These are phyloP conservation scores for Pseudodiploospora longispora DNA, from an alignment of 2,329 filamentous ascomycete genomes.

Conservation along the genomic window DNA sequence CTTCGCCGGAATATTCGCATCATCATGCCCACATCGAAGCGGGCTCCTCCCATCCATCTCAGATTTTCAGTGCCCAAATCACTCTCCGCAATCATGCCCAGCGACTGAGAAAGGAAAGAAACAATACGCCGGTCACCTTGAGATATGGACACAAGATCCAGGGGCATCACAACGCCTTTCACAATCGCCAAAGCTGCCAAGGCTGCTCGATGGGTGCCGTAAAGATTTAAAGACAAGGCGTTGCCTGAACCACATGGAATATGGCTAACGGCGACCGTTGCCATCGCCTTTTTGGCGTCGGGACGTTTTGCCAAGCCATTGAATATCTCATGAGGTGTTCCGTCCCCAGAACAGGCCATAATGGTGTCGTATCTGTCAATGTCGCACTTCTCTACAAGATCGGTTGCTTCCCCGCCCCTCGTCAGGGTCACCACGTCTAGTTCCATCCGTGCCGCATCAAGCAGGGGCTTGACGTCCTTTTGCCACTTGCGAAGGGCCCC, in stretches of 20 bases:
- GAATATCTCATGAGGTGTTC: constrained; percentile 86
- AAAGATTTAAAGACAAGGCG: constrained; percentile 83
- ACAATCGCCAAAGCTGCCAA: constrained; percentile 75
- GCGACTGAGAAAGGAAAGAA: constrained; percentile 83
- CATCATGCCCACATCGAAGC: constrained; percentile 83
- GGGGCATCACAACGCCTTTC: constrained; percentile 74
- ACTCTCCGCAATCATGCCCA: constrained; percentile 83
- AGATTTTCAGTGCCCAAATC: constrained; percentile 87
- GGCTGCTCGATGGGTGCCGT: constrained; percentile 68
- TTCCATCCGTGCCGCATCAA: constrained; percentile 71
- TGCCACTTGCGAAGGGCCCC: constrained; percentile 65
- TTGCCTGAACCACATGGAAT: constrained; percentile 92
- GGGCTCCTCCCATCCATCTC: constrained; percentile 81
- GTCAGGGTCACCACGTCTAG: constrained; percentile 67
- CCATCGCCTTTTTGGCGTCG: constrained; percentile 67
- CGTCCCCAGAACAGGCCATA: constrained; percentile 85
- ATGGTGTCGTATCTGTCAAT: constrained; percentile 77
- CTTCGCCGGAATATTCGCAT: constrained; percentile 66
- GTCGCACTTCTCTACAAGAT: constrained; percentile 68
- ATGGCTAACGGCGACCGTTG: constrained; percentile 72
- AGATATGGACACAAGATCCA: constrained; percentile 84
- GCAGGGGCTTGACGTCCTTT: constrained; percentile 68
- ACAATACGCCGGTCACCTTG: constrained; percentile 67
- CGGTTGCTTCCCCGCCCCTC: constrained; percentile 67
- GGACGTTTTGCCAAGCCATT: constrained; percentile 75